A percentile compares a stretch with the other conserved stretches of the same genome.
Conservation (phyloP, 495 filamentous ascomycete species). For the Penicillium canescens region DNA sequence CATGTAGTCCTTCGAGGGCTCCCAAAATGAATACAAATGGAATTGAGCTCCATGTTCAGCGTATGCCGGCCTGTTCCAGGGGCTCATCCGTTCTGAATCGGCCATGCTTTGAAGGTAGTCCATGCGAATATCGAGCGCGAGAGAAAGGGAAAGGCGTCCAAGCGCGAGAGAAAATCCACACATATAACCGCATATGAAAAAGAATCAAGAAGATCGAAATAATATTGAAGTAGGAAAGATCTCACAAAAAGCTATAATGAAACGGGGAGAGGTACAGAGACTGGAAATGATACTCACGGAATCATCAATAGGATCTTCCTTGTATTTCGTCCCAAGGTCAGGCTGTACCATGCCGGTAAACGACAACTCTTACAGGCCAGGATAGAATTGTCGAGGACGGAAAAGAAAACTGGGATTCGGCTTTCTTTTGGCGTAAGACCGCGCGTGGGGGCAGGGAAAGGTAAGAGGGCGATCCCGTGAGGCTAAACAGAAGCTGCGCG, state of each 20-base stretch:
- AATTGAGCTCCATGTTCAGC: background rate
- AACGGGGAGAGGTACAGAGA: constrained; percentile 9
- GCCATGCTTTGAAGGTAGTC: background rate
- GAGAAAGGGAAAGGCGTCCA: background rate
- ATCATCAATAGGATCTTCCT: constrained; percentile 44
- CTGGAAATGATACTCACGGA: constrained; percentile 34
- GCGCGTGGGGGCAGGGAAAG: constrained; percentile 3
- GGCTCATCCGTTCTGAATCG: background rate
- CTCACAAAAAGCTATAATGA: constrained; percentile 15
- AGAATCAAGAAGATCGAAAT: constrained; percentile 16
- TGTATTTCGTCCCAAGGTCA: constrained; percentile 47
- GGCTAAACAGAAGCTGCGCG: constrained; percentile 21
- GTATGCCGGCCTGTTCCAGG: background rate
- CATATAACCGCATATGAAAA: constrained; percentile 5
- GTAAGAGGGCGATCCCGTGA: constrained; percentile 18
- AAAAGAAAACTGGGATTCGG: constrained; percentile 14
- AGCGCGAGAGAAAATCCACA: background rate
- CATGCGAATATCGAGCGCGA: background rate
- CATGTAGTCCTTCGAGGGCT: no score
- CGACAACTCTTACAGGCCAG: constrained; percentile 25
- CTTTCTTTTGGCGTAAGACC: background rate
- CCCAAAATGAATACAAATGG: background rate
- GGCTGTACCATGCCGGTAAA: constrained; percentile 50
- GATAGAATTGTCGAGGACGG: constrained; percentile 13
- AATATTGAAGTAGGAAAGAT: constrained; percentile 24